A percentile compares a stretch with the other conserved stretches of the same genome.
Conservation (phyloP, 768 basidiomycete species). For the Paxillus ammoniavirescens region DNA sequence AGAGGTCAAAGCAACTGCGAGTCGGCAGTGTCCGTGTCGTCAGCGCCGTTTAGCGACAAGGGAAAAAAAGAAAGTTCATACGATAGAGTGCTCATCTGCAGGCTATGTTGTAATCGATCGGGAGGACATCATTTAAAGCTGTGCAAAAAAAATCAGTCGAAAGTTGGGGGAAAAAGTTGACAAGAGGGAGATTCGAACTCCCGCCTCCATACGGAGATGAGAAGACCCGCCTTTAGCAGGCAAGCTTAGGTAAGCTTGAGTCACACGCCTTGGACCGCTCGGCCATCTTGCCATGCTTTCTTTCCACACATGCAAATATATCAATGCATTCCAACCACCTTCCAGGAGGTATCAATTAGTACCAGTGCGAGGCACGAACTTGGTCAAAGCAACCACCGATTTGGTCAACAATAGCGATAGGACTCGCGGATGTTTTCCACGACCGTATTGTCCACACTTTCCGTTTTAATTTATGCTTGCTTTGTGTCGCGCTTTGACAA, state of each 20-base stretch:
- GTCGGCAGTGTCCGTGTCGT: neutral
- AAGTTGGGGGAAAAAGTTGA: slow-evolving; percentile 9
- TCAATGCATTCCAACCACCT: no score
- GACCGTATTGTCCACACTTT: neutral
- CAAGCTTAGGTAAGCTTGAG: slow-evolving; percentile 41
- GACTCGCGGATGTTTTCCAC: neutral
- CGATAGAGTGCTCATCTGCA: no score
- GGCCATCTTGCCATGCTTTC: slow-evolving; percentile 48
- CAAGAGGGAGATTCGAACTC: slow-evolving; percentile 37
- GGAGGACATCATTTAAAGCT: no score
- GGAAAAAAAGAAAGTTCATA: no score
- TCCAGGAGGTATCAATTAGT: no score
- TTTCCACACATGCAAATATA: no score
- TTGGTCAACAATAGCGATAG: slow-evolving; percentile 1
- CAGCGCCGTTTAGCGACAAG: no score
- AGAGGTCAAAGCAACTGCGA: slow-evolving; percentile 13
- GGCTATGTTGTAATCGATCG: no score
- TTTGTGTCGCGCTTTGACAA: neutral
- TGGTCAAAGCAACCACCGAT: neutral
- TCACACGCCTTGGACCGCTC: slow-evolving; percentile 65
- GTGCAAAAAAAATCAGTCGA: no score
- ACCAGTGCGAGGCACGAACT: slow-evolving; percentile 33
- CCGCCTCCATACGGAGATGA: slow-evolving; percentile 27
- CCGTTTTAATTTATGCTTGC: neutral
- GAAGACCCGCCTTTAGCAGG: slow-evolving; percentile 9